Base-by-base conservation (phyloP, 352 stramenopile species). In the Phytophthora europaea region DNA sequence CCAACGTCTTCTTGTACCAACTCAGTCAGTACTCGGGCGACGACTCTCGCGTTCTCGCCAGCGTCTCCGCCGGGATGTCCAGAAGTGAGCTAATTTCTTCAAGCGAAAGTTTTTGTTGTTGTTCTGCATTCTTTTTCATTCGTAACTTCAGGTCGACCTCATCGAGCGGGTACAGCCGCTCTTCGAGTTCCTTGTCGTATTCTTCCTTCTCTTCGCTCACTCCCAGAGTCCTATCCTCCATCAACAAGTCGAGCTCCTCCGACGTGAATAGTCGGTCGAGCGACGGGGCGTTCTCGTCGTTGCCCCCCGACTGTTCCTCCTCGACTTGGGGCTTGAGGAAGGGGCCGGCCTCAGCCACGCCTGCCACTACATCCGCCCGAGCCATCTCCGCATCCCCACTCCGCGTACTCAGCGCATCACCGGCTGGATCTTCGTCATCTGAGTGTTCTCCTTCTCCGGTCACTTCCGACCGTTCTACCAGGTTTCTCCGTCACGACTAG, bases 151-250 rank as follows among this genome's bases (percentile, higher is more conserved):
- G 18, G 40, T 64, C 57, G 0, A 64, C 57, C 4, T 64, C 40
- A 23, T 64, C 57, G 38, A 63, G 56, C 9, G 56, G 56, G 36
- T 40, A 40, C 13, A 63, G 38, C 40, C 56, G 56, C 12, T 63
- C 56, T 34, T 63, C 38, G 4, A 63, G 22, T 22, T 53, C 34
- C 26, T 63, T 53, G 0, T 63, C 56, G 18, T 53, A 63, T 51
- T 52, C 36, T 26, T 63, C 56, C 5, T 28, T 12, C 13, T 60
- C 53, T 12, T 45, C 16, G 7, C 2, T 6, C 6, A 16, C 15
- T 13, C 26, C 26, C 4, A 18, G 6, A 22, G 20, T 16, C 4
- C 2, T 8, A 3, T 9, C 7, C 4, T 34, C 18, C 20, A n/a
- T 10, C 15, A 63, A 13, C 13, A 36, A 18, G 38, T 54, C 12